A percentile compares a stretch with the other conserved stretches of the same genome.
phyloP scores from a whole-genome alignment of 768 basidiomycete genomes.

The Collybiopsis luxurians region DNA sequence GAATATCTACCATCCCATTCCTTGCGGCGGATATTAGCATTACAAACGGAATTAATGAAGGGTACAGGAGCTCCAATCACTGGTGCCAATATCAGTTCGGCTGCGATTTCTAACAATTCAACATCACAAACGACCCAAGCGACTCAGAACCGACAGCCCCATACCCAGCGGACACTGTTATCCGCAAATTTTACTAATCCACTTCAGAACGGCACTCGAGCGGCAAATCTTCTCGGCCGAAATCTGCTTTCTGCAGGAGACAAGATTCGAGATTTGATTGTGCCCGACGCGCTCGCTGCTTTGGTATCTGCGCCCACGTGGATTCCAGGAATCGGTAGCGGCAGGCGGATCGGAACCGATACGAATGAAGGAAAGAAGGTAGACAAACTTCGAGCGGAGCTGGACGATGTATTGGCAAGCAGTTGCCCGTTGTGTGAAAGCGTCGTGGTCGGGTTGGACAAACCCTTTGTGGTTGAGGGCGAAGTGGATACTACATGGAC shows the following conservation, averaged over 20 bases:
- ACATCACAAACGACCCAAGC: slow-evolving; percentile 13
- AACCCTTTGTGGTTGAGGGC: slow-evolving; percentile 77
- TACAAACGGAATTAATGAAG: slow-evolving; percentile 84
- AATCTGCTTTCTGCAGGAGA: slow-evolving; percentile 89
- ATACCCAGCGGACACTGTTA: slow-evolving; percentile 61
- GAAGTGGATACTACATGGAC: slow-evolving; percentile 80
- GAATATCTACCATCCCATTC: slow-evolving; percentile 83
- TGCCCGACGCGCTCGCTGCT: slow-evolving; percentile 89
- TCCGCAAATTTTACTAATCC: slow-evolving; percentile 72
- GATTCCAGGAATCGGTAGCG: slow-evolving; percentile 68
- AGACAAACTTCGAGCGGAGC: slow-evolving; percentile 74
- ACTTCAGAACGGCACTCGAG: slow-evolving; percentile 61
- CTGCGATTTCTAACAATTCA: slow-evolving; percentile 22
- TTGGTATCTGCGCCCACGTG: slow-evolving; percentile 77
- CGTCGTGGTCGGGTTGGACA: slow-evolving; percentile 81
- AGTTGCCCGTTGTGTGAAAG: slow-evolving; percentile 94
- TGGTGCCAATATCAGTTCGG: slow-evolving; percentile 29
- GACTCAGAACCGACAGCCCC: slow-evolving; percentile 36
- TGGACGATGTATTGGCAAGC: slow-evolving; percentile 87
- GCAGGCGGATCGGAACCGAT: slow-evolving; percentile 46
- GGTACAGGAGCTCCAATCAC: slow-evolving; percentile 32
- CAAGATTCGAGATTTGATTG: slow-evolving; percentile 83
- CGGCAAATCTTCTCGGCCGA: slow-evolving; percentile 67
- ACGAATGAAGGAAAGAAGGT: slow-evolving; percentile 56
- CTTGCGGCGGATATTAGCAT: slow-evolving; percentile 78